Evolutionary conservation across 139 green algal species (phyloP).

Genomic region (Picochlorum sp.): DNA sequence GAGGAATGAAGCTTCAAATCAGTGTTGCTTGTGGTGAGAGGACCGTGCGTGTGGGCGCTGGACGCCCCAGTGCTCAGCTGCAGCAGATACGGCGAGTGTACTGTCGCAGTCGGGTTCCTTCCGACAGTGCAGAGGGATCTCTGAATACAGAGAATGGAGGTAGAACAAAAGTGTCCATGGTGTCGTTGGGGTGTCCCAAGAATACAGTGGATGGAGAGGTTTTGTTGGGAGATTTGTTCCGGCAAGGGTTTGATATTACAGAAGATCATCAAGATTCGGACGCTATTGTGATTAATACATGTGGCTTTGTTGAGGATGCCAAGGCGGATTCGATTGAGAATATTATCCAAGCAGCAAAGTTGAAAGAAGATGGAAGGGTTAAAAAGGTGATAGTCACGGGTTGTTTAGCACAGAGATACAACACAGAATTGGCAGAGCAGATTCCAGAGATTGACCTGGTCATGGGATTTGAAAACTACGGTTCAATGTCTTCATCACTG

Average conservation of each 20-base stretch:
- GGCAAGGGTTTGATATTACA: constrained; percentile 57
- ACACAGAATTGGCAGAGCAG: constrained; percentile 48
- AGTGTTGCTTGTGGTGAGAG: too few species aligned
- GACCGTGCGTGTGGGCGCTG: too few species aligned
- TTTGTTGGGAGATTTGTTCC: constrained; percentile 73
- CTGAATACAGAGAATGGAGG: not conserved
- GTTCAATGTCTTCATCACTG: constrained; percentile 36
- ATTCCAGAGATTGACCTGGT: constrained; percentile 81
- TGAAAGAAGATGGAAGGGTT: constrained; percentile 56
- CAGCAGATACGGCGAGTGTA: too few species aligned
- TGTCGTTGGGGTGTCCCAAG: constrained; percentile 75
- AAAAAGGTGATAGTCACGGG: constrained; percentile 75
- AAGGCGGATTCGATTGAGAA: constrained; percentile 78
- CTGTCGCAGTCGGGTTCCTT: not conserved
- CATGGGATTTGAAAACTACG: constrained; percentile 72
- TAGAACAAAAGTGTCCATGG: constrained; percentile 42
- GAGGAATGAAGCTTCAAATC: too few species aligned
- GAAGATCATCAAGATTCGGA: constrained; percentile 60
- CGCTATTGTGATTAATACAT: constrained; percentile 83
- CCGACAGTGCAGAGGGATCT: not conserved
- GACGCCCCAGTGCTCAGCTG: too few species aligned
- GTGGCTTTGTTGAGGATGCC: constrained; percentile 82
- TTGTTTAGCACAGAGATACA: constrained; percentile 84
- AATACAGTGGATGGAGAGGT: constrained; percentile 86
- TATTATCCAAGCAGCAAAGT: constrained; percentile 63